These are phyloP conservation scores for Candolleomyces eurysporus DNA, from an alignment of 768 basidiomycete genomes.

Conservation along the genomic window DNA sequence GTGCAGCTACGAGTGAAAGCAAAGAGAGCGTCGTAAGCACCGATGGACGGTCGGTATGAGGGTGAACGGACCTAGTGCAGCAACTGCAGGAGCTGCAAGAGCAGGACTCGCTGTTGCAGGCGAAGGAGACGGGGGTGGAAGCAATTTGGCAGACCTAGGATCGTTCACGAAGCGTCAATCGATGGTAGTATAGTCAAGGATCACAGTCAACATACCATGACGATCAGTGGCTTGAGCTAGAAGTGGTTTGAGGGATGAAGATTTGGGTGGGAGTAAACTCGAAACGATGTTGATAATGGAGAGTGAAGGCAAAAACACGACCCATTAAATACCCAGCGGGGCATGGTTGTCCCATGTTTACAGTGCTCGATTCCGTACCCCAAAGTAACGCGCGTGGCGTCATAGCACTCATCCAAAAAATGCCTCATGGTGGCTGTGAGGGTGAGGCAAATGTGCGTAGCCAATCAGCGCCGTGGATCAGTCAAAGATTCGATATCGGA, in stretches of 20 bases:
- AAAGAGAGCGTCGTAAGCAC: not conserved
- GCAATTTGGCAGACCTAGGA: not conserved
- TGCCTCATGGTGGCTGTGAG: constrained; percentile 2
- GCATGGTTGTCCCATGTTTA: not conserved
- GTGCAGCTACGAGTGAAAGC: not conserved
- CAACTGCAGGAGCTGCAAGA: not conserved
- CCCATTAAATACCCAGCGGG: not conserved
- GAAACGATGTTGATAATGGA: no score
- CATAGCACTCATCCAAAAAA: not conserved
- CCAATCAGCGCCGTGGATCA: not conserved
- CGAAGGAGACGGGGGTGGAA: constrained; percentile 1
- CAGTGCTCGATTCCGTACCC: not conserved
- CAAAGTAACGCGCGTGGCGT: no score
- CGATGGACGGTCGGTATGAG: no score
- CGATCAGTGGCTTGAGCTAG: not conserved
- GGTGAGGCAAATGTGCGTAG: constrained; percentile 5
- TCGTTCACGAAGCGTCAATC: not conserved
- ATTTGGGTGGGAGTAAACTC: no score
- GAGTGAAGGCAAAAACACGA: no score
- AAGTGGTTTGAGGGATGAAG: no score
- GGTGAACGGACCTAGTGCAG: not conserved
- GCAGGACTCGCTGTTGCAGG: not conserved
- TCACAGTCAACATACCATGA: not conserved
- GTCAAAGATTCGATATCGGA: no score
- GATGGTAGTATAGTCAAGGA: not conserved